phyloP scores from a whole-genome alignment of 345 rosid species.

The Boechera divaricarpa region DNA sequence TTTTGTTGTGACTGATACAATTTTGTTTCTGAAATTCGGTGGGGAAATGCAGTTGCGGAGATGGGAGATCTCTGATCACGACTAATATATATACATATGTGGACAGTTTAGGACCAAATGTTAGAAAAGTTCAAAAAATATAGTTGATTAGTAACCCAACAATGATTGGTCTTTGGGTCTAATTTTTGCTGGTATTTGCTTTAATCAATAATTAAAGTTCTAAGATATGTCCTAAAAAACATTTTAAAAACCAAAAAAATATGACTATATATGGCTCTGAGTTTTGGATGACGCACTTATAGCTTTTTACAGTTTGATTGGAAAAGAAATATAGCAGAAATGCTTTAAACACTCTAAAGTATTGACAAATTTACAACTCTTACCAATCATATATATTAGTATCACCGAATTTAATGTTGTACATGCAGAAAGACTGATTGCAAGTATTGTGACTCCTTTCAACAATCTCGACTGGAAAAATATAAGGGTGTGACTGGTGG shows the following conservation, averaged over 20 bases:
- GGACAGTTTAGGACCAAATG: constrained; percentile 18
- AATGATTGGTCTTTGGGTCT: constrained; percentile 8
- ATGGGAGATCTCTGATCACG: constrained; percentile 12
- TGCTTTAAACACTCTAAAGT: neutral
- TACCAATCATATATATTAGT: neutral
- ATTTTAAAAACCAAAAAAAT: too few relatives aligned
- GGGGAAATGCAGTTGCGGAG: constrained; percentile 9
- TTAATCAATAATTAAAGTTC: neutral
- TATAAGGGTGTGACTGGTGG: too few relatives aligned
- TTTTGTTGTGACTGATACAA: constrained; percentile 3
- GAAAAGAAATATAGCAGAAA: neutral
- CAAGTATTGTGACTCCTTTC: neutral
- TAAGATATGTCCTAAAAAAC: neutral
- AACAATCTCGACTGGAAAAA: neutral
- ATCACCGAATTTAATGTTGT: neutral
- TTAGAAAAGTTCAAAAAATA: neutral
- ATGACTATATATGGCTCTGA: neutral
- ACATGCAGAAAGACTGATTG: too few relatives aligned
- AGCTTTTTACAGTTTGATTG: neutral
- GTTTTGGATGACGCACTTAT: neutral
- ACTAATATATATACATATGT: neutral
- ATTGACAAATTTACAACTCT: neutral
- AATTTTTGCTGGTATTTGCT: neutral
- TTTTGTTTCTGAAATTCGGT: constrained; percentile 12
- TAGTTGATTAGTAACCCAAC: neutral